Evolutionary conservation across 306 rosid genomes (phyloP).

Genomic region (Prunus davidiana): DNA sequence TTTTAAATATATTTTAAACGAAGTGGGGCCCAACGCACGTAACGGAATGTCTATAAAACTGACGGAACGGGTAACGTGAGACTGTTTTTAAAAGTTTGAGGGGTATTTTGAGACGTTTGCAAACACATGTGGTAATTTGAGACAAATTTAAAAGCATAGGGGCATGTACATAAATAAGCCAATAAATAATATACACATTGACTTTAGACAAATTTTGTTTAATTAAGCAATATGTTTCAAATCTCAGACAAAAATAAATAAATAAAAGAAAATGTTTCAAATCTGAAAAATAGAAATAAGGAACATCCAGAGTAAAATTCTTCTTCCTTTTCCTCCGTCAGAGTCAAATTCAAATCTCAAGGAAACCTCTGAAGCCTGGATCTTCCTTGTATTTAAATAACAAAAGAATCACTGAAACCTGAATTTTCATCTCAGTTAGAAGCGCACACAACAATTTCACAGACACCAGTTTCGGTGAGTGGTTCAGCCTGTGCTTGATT

Average conservation of each 20-base stretch:
- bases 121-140: too few relatives aligned
- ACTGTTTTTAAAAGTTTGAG: too few relatives aligned
- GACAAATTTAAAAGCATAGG: too few relatives aligned
- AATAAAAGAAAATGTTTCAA: not conserved
- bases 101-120: too few relatives aligned
- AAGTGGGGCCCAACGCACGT: too few relatives aligned
- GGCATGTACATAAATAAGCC: too few relatives aligned
- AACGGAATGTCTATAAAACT: too few relatives aligned
- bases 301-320: not conserved
- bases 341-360: not conserved
- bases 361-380: not conserved
- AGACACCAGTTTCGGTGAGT: constrained; percentile 5
- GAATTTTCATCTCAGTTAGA: not conserved
- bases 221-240: not conserved
- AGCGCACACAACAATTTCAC: not conserved
- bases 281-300: not conserved
- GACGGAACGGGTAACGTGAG: too few relatives aligned
- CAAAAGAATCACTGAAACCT: not conserved
- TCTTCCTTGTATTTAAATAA: not conserved
- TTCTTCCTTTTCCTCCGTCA: not conserved
- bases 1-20: too few relatives aligned
- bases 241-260: not conserved
- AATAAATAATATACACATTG: not conserved
- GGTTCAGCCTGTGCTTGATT: constrained; percentile 1
- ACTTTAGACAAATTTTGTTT: not conserved